A percentile compares a stretch with the other conserved stretches of the same genome.
phyloP scores from a whole-genome alignment of 2,329 filamentous ascomycete genomes.

The Aspergillus intermedius region DNA sequence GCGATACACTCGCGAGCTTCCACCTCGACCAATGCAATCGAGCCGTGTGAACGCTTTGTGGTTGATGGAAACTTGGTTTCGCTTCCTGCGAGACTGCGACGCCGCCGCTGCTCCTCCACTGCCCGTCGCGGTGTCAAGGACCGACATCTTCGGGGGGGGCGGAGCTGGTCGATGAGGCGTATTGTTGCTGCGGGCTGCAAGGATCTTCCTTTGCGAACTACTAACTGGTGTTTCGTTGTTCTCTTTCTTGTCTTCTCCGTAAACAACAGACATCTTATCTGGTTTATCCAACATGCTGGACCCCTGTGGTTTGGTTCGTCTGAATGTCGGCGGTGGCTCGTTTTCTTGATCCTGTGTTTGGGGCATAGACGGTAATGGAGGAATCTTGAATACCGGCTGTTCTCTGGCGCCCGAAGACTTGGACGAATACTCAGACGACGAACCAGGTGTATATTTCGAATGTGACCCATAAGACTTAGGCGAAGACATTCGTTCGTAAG shows the following conservation, averaged over 20 bases:
- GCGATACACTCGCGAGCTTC: conserved; percentile 88
- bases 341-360: conserved; percentile 78
- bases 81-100: conserved; percentile 65
- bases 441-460: conserved; percentile 36
- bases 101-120: conserved; percentile 73
- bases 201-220: conserved; percentile 38
- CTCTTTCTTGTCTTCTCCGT: conserved; percentile 38
- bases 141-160: conserved; percentile 92
- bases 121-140: conserved; percentile 83
- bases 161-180: conserved; percentile 72
- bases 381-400: conserved; percentile 54
- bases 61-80: conserved; percentile 81
- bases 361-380: conserved; percentile 52
- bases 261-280: conserved; percentile 49
- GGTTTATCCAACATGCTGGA: conserved; percentile 52
- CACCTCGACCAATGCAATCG: conserved; percentile 84
- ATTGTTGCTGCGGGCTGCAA: conserved; percentile 54
- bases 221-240: conserved; percentile 41
- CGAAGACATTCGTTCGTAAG: conserved; percentile 29
- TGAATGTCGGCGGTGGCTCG: conserved; percentile 64
- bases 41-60: conserved; percentile 84
- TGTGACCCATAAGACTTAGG: conserved; percentile 30
- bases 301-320: conserved; percentile 51
- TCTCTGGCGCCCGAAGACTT: conserved; percentile 36
- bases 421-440: conserved; percentile 35